These are phyloP conservation scores for Pseudogymnoascus sp. DNA, from an alignment of 2,329 filamentous ascomycete genomes.

Conservation along the genomic window DNA sequence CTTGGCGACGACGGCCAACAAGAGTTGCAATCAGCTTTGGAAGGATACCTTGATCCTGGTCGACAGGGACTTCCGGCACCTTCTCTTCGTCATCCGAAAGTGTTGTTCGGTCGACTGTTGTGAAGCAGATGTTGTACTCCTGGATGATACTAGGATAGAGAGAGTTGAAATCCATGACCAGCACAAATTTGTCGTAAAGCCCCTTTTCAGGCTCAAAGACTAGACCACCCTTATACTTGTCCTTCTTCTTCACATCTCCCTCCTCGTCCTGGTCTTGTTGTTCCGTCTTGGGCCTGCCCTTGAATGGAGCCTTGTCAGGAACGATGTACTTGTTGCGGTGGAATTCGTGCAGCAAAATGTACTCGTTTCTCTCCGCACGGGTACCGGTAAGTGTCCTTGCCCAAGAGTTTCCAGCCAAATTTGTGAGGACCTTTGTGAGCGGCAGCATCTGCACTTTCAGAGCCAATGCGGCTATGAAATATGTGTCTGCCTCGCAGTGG, in stretches of 20 bases:
- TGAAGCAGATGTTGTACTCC: constrained; percentile 99
- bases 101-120: constrained; percentile 74
- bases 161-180: constrained; percentile 99
- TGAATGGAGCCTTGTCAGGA: constrained; percentile 84
- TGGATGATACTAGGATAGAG: constrained; percentile 99
- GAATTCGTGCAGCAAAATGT: constrained; percentile 97
- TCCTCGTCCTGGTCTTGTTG: constrained; percentile 65
- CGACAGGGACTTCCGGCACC: constrained; percentile 75
- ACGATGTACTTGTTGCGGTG: constrained; percentile 96
- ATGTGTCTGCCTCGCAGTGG: constrained; percentile 91
- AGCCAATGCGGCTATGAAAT: constrained; percentile 86
- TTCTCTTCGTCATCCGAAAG: constrained; percentile 72
- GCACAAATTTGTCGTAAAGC: constrained; percentile 92
- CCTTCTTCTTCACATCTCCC: constrained; percentile 84
- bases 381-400: constrained; percentile 91
- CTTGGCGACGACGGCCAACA: constrained; percentile 78
- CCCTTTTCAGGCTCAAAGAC: constrained; percentile 98
- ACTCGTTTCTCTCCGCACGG: constrained; percentile 94
- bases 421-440: constrained; percentile 89
- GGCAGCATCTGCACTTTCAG: constrained; percentile 86
- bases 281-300: constrained; percentile 61
- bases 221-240: constrained; percentile 97
- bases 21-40: constrained; percentile 87
- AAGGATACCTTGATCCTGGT: constrained; percentile 74
- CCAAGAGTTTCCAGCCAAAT: constrained; percentile 97